Percentiles rank a stretch among this genome's conserved stretches.
phyloP scores from a whole-genome alignment of 768 basidiomycete species.

The Tulasnella sp. region DNA sequence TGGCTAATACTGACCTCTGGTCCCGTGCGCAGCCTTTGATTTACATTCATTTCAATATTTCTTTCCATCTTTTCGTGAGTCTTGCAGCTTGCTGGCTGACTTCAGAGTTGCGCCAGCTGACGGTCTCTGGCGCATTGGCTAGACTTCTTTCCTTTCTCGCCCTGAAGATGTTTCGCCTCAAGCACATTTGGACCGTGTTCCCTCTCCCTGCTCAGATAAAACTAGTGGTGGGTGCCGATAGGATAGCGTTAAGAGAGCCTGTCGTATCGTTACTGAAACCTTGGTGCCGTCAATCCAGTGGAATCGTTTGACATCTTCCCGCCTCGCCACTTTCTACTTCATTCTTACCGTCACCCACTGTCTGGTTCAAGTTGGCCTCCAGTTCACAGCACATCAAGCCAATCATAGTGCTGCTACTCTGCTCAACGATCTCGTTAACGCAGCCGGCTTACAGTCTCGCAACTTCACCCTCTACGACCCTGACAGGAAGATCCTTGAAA shows the following conservation, averaged over 20 bases:
- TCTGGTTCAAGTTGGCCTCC: constrained; percentile 57
- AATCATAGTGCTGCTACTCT: constrained; percentile 52
- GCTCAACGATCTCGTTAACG: constrained; percentile 42
- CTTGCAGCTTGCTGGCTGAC: not conserved
- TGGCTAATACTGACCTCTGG: not conserved
- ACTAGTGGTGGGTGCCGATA: constrained; percentile 41
- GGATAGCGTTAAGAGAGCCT: not conserved
- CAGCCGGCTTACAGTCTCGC: not conserved
- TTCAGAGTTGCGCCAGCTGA: not conserved
- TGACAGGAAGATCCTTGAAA: constrained; percentile 8
- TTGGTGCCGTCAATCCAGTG: not conserved
- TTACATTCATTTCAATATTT: not conserved
- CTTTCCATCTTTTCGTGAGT: not conserved
- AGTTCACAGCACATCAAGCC: constrained; percentile 56
- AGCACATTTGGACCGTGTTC: constrained; percentile 33
- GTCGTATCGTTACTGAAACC: not conserved
- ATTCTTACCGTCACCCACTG: constrained; percentile 60
- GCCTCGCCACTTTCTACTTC: constrained; percentile 57
- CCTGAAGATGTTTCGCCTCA: constrained; percentile 34
- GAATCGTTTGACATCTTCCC: constrained; percentile 52
- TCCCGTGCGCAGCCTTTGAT: not conserved
- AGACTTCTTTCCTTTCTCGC: not conserved
- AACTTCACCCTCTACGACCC: constrained; percentile 14
- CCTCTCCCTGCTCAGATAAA: constrained; percentile 37
- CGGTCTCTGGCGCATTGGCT: not conserved